Percentiles rank a stretch among this genome's conserved stretches.
These are phyloP conservation scores for Pythium insidiosum DNA, from an alignment of 352 stramenopile genomes.

Conservation along the genomic window DNA sequence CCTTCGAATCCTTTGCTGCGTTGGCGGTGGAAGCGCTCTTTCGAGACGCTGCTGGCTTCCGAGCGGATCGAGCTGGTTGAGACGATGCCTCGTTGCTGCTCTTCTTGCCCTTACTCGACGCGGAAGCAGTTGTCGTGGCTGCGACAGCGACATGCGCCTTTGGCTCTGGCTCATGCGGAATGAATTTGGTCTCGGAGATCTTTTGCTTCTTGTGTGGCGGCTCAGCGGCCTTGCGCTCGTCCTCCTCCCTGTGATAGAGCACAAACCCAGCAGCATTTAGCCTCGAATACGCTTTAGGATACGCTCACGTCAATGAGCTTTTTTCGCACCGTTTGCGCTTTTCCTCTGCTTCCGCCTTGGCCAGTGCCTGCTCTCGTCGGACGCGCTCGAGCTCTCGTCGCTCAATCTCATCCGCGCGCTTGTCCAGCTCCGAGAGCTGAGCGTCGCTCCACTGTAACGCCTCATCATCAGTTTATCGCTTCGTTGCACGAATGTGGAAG, in stretches of 20 bases:
- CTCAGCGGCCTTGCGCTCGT: neutral
- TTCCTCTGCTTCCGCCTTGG: conserved; percentile 23
- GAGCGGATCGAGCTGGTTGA: too few species aligned
- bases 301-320: too few species aligned
- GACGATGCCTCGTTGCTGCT: too few species aligned
- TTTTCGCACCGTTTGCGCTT: conserved; percentile 26
- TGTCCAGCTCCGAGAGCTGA: conserved; percentile 26
- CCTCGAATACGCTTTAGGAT: too few species aligned
- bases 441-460: neutral
- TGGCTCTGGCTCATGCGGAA: neutral
- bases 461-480: neutral
- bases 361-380: conserved; percentile 17
- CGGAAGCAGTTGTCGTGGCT: neutral
- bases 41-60: too few species aligned
- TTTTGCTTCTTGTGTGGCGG: conserved; percentile 14
- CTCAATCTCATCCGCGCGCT: conserved; percentile 32
- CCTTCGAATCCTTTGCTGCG: neutral
- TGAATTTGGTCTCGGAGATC: neutral
- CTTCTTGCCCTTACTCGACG: neutral
- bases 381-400: conserved; percentile 26
- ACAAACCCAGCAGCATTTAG: too few species aligned
- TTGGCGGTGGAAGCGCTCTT: neutral
- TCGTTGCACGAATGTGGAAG: too few species aligned
- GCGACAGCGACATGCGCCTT: neutral
- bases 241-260: conserved; percentile 16